Evolutionary conservation across 2,329 filamentous ascomycete species (phyloP).

Genomic region (Hysterium pulicare): DNA sequence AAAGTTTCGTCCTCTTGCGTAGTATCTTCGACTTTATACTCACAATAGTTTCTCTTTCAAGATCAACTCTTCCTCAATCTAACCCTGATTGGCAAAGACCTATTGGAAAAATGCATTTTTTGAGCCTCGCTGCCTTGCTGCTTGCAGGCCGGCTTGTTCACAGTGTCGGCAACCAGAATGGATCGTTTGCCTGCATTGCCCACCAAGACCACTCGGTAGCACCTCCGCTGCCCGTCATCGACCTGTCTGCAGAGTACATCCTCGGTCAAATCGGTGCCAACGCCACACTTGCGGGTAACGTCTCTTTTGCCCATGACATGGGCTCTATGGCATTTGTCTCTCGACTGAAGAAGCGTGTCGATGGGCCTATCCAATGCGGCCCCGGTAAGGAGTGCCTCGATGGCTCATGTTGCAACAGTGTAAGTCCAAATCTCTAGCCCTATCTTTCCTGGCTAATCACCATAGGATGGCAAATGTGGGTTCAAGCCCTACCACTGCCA

Average conservation of each 20-base stretch:
- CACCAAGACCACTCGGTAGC: neutral
- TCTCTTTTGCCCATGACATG: neutral
- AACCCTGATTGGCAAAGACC: no score
- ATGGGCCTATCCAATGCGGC: constrained; percentile 13
- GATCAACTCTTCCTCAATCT: no score
- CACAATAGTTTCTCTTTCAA: no score
- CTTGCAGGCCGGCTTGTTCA: no score
- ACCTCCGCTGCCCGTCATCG: neutral
- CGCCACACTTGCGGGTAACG: neutral
- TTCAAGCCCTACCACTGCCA: constrained; percentile 10
- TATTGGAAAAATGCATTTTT: no score
- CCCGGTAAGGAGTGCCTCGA: constrained; percentile 10
- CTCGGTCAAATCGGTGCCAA: neutral
- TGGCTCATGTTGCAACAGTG: constrained; percentile 7
- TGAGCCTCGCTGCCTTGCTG: no score
- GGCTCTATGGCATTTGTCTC: neutral
- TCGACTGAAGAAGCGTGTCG: constrained; percentile 1
- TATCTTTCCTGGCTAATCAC: neutral
- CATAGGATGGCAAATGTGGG: constrained; percentile 12
- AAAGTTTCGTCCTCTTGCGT: no score
- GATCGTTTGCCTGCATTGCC: neutral
- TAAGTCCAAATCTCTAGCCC: neutral
- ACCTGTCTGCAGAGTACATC: neutral
- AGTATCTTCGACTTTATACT: no score
- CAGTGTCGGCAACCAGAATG: no score